Evolutionary conservation across 345 rosid genomes (phyloP).

Genomic region (Salix dunnii): DNA sequence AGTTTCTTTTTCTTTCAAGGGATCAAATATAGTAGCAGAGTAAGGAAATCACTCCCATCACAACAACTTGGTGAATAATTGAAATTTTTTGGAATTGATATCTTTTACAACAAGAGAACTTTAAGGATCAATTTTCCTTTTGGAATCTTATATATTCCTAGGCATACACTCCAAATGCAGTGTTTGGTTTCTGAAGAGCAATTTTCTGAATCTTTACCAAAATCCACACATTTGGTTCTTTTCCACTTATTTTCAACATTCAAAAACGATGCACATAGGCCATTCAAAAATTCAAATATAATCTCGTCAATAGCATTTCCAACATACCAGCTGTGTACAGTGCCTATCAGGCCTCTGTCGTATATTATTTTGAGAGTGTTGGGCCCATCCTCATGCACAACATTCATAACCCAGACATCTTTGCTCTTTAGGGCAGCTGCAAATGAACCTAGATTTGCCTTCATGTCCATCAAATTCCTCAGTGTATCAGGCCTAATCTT

Average conservation of each 20-base stretch:
- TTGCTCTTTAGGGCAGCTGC: constrained; percentile 80
- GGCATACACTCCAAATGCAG: neutral
- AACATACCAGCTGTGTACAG: constrained; percentile 74
- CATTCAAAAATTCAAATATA: neutral
- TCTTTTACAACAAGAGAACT: neutral
- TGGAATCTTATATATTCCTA: neutral
- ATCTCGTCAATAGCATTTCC: neutral
- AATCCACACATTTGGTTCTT: neutral
- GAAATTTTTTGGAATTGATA: neutral
- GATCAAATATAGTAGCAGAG: neutral
- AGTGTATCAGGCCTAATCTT: constrained; percentile 60
- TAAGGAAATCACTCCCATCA: neutral
- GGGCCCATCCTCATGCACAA: constrained; percentile 70
- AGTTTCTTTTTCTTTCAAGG: neutral
- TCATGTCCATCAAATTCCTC: constrained; percentile 98
- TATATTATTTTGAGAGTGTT: constrained; percentile 78
- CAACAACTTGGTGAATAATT: neutral
- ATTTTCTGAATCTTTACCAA: neutral
- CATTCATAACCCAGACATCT: constrained; percentile 95
- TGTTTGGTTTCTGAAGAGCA: neutral
- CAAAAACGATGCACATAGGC: too few relatives aligned
- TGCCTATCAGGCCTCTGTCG: constrained; percentile 83
- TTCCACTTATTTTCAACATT: neutral
- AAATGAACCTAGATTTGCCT: constrained; percentile 86
- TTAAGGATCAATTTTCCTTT: neutral